Evolutionary conservation across 2,329 filamentous ascomycete genomes (phyloP).

Genomic region (Orbilia ellipsospora): DNA sequence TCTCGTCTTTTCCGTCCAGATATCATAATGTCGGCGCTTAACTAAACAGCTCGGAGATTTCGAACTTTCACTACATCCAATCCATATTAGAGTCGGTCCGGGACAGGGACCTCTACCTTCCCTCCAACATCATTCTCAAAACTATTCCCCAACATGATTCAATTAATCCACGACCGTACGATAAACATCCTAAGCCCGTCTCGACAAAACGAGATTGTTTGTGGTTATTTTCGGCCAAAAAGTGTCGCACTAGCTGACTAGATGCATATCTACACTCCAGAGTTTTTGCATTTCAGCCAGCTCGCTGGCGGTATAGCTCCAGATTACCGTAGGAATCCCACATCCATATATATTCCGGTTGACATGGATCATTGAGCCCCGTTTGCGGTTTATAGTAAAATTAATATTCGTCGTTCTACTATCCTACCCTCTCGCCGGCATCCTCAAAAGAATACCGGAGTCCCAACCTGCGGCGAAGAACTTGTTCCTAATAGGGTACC

Average conservation of each 20-base stretch:
- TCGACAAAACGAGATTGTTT: neutral
- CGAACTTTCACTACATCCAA: conserved; percentile 17
- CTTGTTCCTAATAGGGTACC: conserved; percentile 80
- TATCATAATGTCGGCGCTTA: conserved; percentile 44
- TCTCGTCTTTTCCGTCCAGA: conserved; percentile 4
- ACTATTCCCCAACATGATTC: conserved; percentile 34
- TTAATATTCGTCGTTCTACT: conserved; percentile 89
- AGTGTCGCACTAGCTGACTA: conserved; percentile 5
- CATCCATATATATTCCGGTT: neutral
- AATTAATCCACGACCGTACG: conserved; percentile 47
- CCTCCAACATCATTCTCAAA: neutral
- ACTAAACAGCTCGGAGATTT: conserved; percentile 23
- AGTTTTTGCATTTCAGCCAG: conserved; percentile 37
- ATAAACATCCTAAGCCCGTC: neutral
- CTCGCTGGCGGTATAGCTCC: conserved; percentile 41
- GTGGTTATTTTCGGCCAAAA: neutral
- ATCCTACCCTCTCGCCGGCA: conserved; percentile 88
- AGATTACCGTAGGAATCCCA: conserved; percentile 31
- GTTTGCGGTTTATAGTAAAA: conserved; percentile 73
- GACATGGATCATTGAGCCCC: too few relatives aligned
- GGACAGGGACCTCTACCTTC: conserved; percentile 1
- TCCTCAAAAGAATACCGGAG: conserved; percentile 92
- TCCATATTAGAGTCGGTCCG: neutral
- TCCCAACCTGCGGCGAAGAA: conserved; percentile 85
- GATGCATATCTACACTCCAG: conserved; percentile 2